These are phyloP conservation scores for Pseudocercospora pini-densiflorae DNA, from an alignment of 2,329 filamentous ascomycete species.

Conservation along the genomic window DNA sequence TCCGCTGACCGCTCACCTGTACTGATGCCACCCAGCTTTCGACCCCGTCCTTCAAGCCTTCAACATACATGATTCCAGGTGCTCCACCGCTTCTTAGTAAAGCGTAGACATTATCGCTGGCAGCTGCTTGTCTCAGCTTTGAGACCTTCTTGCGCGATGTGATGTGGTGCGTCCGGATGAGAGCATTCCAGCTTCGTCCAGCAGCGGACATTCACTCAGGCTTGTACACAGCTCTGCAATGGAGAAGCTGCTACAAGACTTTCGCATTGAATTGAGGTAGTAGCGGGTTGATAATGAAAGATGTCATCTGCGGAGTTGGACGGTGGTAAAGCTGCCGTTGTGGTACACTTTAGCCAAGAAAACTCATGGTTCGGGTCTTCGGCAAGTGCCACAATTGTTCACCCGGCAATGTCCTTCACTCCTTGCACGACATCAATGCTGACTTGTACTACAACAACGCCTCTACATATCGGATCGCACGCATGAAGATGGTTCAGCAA, in stretches of 20 bases:
- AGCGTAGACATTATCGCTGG: constrained; percentile 64
- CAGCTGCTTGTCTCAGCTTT: constrained; percentile 67
- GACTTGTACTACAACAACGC: not conserved
- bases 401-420: not conserved
- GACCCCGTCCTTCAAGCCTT: constrained; percentile 62
- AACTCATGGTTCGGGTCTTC: not conserved
- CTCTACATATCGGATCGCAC: not conserved
- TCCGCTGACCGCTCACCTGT: constrained; percentile 46
- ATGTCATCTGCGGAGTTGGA: not conserved
- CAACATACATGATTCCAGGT: constrained; percentile 80
- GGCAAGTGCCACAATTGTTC: not conserved
- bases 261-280: too few relatives aligned
- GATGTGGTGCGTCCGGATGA: constrained; percentile 81
- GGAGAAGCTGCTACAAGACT: too few relatives aligned
- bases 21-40: constrained; percentile 68
- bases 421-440: not conserved
- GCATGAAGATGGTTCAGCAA: not conserved
- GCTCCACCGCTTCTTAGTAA: constrained; percentile 69
- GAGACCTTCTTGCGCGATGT: constrained; percentile 76
- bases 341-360: not conserved
- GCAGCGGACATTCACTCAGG: constrained; percentile 12
- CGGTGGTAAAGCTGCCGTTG: too few relatives aligned
- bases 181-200: constrained; percentile 50
- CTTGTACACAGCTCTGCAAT: not conserved
- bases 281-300: not conserved